These are phyloP conservation scores for Clavulina sp. DNA, from an alignment of 768 basidiomycete genomes.

Conservation along the genomic window DNA sequence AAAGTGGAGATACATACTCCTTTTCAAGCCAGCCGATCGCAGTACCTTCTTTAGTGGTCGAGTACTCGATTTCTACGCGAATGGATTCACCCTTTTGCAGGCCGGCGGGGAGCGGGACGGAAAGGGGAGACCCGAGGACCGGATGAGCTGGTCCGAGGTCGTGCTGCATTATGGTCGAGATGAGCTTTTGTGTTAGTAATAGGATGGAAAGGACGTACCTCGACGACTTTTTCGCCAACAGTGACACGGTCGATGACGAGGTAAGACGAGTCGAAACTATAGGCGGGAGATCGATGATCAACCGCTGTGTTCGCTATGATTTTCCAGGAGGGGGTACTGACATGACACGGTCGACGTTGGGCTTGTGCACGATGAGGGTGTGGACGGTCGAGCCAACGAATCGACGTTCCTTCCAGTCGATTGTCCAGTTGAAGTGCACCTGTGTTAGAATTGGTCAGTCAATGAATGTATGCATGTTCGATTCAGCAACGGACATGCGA, in stretches of 20 bases:
- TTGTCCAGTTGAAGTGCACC: slow-evolving; percentile 54
- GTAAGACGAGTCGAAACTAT: slow-evolving; percentile 64
- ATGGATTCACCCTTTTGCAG: slow-evolving; percentile 26
- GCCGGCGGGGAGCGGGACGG: slow-evolving; percentile 30
- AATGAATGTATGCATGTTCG: too few relatives aligned
- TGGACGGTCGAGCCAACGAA: slow-evolving; percentile 53
- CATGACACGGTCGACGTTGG: slow-evolving; percentile 42
- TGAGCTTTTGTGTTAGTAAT: background rate
- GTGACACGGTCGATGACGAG: slow-evolving; percentile 39
- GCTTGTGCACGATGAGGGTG: slow-evolving; percentile 34
- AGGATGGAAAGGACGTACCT: slow-evolving; percentile 23
- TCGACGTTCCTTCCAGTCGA: slow-evolving; percentile 49
- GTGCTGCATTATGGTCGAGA: slow-evolving; percentile 24
- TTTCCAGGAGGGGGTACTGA: slow-evolving; percentile 18
- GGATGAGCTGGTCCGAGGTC: slow-evolving; percentile 37
- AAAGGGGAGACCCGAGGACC: slow-evolving; percentile 68
- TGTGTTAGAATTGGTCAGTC: too few relatives aligned
- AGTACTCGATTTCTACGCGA: slow-evolving; percentile 40
- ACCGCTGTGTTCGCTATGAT: background rate
- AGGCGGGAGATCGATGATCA: too few relatives aligned
- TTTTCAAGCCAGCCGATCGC: slow-evolving; percentile 82
- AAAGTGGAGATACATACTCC: slow-evolving; percentile 28
- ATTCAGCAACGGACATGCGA: too few relatives aligned
- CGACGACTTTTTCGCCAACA: slow-evolving; percentile 31
- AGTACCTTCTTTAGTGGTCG: slow-evolving; percentile 53